A percentile compares a stretch with the other conserved stretches of the same genome.
Evolutionary conservation across 2,329 filamentous ascomycete species (phyloP).

Genomic region (Cladophialophora bantiana): DNA sequence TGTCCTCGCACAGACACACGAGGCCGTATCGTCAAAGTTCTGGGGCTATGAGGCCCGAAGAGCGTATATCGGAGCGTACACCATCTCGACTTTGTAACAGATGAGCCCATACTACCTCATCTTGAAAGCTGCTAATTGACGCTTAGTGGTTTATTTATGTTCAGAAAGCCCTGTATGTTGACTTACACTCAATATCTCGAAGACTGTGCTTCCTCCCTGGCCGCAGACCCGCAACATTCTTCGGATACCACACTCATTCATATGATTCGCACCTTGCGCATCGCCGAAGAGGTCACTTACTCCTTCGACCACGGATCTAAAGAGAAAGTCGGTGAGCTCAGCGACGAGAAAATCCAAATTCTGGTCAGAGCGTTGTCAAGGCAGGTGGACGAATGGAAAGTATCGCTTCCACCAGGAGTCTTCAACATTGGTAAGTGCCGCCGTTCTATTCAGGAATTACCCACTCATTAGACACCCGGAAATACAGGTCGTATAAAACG

Average conservation of each 20-base stretch:
- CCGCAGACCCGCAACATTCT: constrained; percentile 26
- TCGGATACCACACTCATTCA: constrained; percentile 22
- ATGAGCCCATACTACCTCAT: not conserved
- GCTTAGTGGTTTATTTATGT: constrained; percentile 18
- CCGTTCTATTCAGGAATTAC: not conserved
- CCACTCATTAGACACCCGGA: not conserved
- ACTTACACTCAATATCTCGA: constrained; percentile 27
- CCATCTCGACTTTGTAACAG: constrained; percentile 27
- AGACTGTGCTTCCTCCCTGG: constrained; percentile 27
- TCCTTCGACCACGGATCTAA: constrained; percentile 28
- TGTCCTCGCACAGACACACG: constrained; percentile 7
- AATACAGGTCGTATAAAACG: constrained; percentile 13
- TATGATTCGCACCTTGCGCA: constrained; percentile 7
- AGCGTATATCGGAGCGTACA: constrained; percentile 22
- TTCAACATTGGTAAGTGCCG: constrained; percentile 10
- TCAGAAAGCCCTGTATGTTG: constrained; percentile 14
- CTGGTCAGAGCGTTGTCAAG: constrained; percentile 20
- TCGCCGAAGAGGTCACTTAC: constrained; percentile 23
- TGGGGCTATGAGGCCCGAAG: constrained; percentile 30
- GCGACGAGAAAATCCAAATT: constrained; percentile 27
- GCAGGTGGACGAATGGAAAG: constrained; percentile 23
- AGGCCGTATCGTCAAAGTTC: constrained; percentile 26
- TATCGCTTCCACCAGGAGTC: not conserved
- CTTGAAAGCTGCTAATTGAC: constrained; percentile 6
- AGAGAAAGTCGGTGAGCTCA: constrained; percentile 26